Evolutionary conservation across 441 rosid genomes (phyloP), one percentile per base, ranked within the genome.

Genomic region (Melianthus villosus): DNA sequence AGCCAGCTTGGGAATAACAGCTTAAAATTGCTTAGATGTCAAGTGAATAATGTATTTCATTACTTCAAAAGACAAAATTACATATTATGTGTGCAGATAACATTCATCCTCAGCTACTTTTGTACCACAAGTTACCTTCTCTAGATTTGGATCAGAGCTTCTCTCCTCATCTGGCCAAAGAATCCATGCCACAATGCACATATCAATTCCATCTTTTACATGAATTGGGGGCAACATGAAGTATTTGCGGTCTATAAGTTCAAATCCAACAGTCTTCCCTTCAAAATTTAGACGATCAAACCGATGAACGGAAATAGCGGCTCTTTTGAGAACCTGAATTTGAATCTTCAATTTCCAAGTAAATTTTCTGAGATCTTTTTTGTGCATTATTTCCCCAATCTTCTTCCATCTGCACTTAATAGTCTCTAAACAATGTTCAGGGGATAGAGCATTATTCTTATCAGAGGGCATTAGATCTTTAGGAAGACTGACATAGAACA

Each of bases 151-250:
- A 42, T 62, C 60, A 48, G 94, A 77, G 64, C 72, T 73, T 67
- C 80, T 82, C 76, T 75, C 94, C 55, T 91, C 96, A 65, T 91
- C 96, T 31, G 98, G 94, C 98, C 94, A 91, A 52, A 91, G 75
- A 75, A 91, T 65, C 98, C 98, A 91, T 9, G 81, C 71, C 56
- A 67, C 80, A 34, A 85, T 70, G 57, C 69, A 64, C 71, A 85
- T 47, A 53, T 91, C 96, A 62, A 82, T 53, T 62, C 67, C 89
- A 53, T 68, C 69, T 48, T 51, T 65, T 23, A 82, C 47, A 56
- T 40, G 55, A 48, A 77, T 53, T 1, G 77, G 58, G 14, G 84
- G 41, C 69, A 84, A 56, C 44, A 52, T 31, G 16, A 77, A 47
- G 71, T 61, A 63, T 32, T 77, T 73, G 51, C 55, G 68, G 40